A percentile compares a stretch with the other conserved stretches of the same genome.
Conservation (phyloP, 768 basidiomycete species). For the Mrakia gelida region DNA sequence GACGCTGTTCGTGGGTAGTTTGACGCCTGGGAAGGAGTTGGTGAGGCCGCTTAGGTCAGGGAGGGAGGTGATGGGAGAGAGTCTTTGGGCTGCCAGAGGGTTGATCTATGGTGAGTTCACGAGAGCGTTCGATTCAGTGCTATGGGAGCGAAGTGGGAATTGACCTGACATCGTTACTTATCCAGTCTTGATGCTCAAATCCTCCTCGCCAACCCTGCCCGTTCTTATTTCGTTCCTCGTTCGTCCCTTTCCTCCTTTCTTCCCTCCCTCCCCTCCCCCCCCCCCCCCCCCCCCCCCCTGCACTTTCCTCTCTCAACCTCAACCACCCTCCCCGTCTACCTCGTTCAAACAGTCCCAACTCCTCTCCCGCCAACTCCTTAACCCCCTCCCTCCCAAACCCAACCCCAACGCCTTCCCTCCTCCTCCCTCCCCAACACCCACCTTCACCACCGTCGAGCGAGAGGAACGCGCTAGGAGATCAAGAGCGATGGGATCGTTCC, state of each 20-base stretch:
- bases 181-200: slow-evolving; percentile 13
- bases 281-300: too few species aligned
- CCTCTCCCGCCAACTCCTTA: slow-evolving; percentile 19
- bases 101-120: slow-evolving; percentile 30
- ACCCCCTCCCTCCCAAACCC: neutral
- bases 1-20: slow-evolving; percentile 16
- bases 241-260: neutral
- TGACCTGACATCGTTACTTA: neutral
- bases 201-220: neutral
- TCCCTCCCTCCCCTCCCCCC: neutral
- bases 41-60: neutral
- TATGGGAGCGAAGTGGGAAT: neutral
- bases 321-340: neutral
- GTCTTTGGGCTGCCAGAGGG: slow-evolving; percentile 17
- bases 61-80: slow-evolving; percentile 14
- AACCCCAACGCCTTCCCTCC: slow-evolving; percentile 1
- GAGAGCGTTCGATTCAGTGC: neutral
- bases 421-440: neutral
- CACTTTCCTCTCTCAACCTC: neutral
- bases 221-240: slow-evolving; percentile 11
- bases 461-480: slow-evolving; percentile 11
- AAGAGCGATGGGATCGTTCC: neutral
- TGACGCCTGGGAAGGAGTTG: slow-evolving; percentile 12
- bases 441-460: slow-evolving; percentile 17
- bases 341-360: slow-evolving; percentile 2